Evolutionary conservation across 2,329 filamentous ascomycete genomes (phyloP).

Genomic region (Pezicula neosporulosa): DNA sequence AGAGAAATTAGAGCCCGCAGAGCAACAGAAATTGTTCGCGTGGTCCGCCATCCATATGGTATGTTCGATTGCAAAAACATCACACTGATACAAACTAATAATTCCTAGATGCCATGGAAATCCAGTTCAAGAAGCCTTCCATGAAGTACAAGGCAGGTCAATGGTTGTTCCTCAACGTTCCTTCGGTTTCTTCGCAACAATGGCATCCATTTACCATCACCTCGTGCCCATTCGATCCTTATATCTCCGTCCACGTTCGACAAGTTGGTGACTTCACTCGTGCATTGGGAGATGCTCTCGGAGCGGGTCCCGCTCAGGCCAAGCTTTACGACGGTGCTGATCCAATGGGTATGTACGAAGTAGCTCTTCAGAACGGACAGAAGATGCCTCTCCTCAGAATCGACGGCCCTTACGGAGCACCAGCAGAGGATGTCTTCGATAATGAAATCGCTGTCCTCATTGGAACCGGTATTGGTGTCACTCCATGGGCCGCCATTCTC

Average conservation of each 20-base stretch:
- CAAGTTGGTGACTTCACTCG: slow-evolving; percentile 96
- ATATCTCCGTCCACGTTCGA: slow-evolving; percentile 89
- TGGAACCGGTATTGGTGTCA: slow-evolving; percentile 83
- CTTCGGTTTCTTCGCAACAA: slow-evolving; percentile 81
- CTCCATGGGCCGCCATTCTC: slow-evolving; percentile 80
- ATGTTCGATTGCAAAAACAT: slow-evolving; percentile 29
- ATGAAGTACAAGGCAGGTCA: slow-evolving; percentile 99
- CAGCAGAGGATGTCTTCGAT: slow-evolving; percentile 95
- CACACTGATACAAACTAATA: slow-evolving; percentile 24
- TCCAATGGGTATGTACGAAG: slow-evolving; percentile 95
- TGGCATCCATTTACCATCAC: slow-evolving; percentile 99
- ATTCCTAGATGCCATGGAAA: slow-evolving; percentile 78
- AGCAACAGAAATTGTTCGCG: slow-evolving; percentile 84
- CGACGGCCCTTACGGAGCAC: slow-evolving; percentile 94
- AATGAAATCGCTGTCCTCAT: slow-evolving; percentile 86
- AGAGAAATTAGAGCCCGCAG: slow-evolving; percentile 84
- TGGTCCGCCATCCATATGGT: slow-evolving; percentile 94
- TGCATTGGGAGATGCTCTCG: slow-evolving; percentile 91
- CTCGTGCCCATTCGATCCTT: slow-evolving; percentile 93
- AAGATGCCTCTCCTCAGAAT: slow-evolving; percentile 87
- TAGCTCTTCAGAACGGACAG: slow-evolving; percentile 89
- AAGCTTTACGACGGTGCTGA: slow-evolving; percentile 90
- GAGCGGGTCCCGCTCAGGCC: slow-evolving; percentile 80
- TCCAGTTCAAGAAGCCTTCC: slow-evolving; percentile 93
- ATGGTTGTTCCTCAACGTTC: slow-evolving; percentile 95